Percentiles rank a stretch among this genome's conserved stretches.
Conservation (phyloP, 345 rosid genomes). For the Ailanthus altissimus region DNA sequence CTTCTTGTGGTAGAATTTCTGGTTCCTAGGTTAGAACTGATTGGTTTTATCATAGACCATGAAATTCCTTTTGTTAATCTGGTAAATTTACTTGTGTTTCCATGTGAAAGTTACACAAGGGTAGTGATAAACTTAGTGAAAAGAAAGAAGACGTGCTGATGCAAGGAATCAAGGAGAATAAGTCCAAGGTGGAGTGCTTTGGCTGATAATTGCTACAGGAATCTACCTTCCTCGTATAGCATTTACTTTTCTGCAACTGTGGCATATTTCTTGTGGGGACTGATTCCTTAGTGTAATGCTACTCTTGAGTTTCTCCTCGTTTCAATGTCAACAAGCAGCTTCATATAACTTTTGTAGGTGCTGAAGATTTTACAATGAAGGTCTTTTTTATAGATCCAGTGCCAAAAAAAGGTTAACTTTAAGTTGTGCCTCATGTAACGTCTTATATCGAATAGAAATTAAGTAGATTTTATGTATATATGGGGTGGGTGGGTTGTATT, state of each 20-base stretch:
- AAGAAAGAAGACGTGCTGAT: background rate
- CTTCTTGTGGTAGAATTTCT: background rate
- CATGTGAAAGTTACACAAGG: background rate
- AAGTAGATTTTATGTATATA: too few species aligned
- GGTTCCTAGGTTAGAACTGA: background rate
- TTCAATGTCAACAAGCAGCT: too few species aligned
- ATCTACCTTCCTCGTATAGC: background rate
- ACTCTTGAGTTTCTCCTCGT: too few species aligned
- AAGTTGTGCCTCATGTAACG: background rate
- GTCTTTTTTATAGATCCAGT: background rate
- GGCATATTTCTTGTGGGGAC: background rate
- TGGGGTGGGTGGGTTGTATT: too few species aligned
- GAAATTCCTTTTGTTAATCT: background rate
- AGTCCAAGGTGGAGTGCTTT: background rate
- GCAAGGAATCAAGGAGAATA: constrained; percentile 12
- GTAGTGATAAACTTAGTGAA: background rate
- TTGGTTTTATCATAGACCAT: background rate
- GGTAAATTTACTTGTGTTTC: background rate
- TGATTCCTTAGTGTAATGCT: too few species aligned
- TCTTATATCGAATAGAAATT: too few species aligned
- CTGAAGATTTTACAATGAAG: background rate
- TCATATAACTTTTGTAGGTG: background rate
- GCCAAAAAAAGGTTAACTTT: background rate
- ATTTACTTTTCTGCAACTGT: background rate
- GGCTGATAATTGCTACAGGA: background rate